Base-by-base conservation (phyloP, 2,329 filamentous ascomycete genomes). In the Ceratocystis destructans region DNA sequence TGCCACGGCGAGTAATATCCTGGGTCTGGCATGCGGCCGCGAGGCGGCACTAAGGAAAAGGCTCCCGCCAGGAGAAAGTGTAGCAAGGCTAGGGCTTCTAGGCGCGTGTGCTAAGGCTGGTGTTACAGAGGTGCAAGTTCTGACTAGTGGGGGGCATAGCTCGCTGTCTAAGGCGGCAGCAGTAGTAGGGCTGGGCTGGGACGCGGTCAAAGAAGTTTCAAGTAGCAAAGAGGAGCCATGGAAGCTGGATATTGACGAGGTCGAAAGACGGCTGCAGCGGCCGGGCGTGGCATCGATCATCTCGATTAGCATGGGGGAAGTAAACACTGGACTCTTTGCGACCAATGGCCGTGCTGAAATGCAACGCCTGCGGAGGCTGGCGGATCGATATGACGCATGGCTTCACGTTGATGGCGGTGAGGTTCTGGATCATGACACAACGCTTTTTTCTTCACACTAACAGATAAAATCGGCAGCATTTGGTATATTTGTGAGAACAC, bases 301-400 rank as follows among this genome's bases (percentile, higher is more conserved):
- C 46, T 85, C 82, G 3, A 77, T 96, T n/a, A 92, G 90, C 53
- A 88, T 87, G 5, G 89, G 89, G 1, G 93, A 97, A 76, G 90
- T 96, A 33, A 96, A 97, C 71, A 95, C 91, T 0, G 91, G 92
- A 0, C 79, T 86, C 4, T 96, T 91, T 73, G 87, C 89, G 3
- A 70, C 76, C 22, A 33, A 88, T 80, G 41, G 82, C 78, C 0
- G 70, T 74, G 78, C 80, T 3, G 84, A 91, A 69, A 86, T 86
- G 78, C 73, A 75, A 65, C 78, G 78, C 66, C 75, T 96, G 46
- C 82, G 92, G 68, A 76, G 78, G 3, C 73, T 96, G 48, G 90
- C 89, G 55, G 86, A 94, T 70, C 77, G 79, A 69, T 85, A 93
- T 70, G 81, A 82, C 1, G 87, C 90, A 0, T 96, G 92, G 92